Base-by-base conservation (phyloP, 495 filamentous ascomycete species). In the Podospora comata region DNA sequence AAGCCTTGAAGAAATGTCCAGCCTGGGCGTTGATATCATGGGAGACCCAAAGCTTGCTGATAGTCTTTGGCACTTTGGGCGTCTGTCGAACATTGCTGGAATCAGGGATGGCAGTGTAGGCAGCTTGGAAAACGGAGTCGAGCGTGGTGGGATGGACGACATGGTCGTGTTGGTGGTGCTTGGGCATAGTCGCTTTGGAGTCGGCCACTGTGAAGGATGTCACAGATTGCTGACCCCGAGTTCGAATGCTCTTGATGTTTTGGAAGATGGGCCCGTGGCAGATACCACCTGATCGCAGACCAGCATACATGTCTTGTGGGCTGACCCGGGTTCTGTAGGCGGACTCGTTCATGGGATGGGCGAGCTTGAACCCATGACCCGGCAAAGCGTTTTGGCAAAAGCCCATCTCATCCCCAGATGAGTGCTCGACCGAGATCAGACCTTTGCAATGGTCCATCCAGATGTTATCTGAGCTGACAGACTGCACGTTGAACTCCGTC, bases 71-170 rank as follows among this genome's bases (percentile, higher is more conserved):
- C 0, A 77, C 72, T 48, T 73, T 74, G 48, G 74, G 72, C 0
- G 63, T 66, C 13, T 68, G 54, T 0, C 26, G 13, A 0, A 28
- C 55, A 15, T 48, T 70, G 13, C 68, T 73, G 6, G 75, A 70
- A 30, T 67, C 69, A 11, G 73, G 68, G 15, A 70, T 34, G 16
- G 68, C 62, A 18, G 76, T 72, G 67, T 75, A 73, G 61, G 75
- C 72, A 4, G 74, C 71, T 30, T 83, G 80, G 27, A 82, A 75
- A 0, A 83, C 72, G 0, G 74, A 74, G 65, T 83, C 82, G 2
- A 84, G 59, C 0, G 83, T 84, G 0, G 80, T 79, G 0, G 85
- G 85, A 62, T 87, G 85, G 19, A 86, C 76, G 15, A 86, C 30
- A 62, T 81, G 81, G 2, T 72, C 70, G 15, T 71, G 76, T 66